A percentile compares a stretch with the other conserved stretches of the same genome.
Conservation (phyloP, 352 stramenopile genomes). For the Phytopythium boreale region DNA sequence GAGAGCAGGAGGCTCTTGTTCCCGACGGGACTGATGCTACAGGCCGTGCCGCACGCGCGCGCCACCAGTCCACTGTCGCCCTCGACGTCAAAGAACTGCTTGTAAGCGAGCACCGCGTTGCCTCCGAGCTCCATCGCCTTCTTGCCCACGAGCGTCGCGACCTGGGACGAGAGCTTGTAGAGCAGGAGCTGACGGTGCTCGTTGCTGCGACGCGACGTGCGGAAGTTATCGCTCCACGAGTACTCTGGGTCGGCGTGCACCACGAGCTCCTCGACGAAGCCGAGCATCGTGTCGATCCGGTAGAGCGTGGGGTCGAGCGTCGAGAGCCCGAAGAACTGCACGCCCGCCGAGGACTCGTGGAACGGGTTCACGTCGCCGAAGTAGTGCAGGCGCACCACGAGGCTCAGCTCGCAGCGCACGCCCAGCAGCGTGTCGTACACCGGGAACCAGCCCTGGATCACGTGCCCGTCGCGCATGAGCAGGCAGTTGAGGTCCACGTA, state of each 20-base stretch:
- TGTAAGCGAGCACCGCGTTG: constrained; percentile 98
- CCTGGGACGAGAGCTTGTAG: constrained; percentile 92
- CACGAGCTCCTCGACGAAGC: constrained; percentile 95
- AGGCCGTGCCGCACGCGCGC: constrained; percentile 94
- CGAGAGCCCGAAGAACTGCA: constrained; percentile 97
- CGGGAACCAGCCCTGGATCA: constrained; percentile 97
- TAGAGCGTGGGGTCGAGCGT: constrained; percentile 90
- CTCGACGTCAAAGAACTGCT: constrained; percentile 99
- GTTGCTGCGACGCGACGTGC: constrained; percentile 91
- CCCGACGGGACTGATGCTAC: constrained; percentile 68
- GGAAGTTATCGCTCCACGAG: constrained; percentile 96
- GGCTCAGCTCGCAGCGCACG: constrained; percentile 93
- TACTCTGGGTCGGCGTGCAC: constrained; percentile 98
- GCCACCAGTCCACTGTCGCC: constrained; percentile 97
- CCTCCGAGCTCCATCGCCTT: constrained; percentile 96
- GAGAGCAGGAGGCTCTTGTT: constrained; percentile 31
- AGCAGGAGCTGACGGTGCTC: constrained; percentile 95
- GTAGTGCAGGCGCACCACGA: constrained; percentile 96
- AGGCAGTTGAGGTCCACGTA: constrained; percentile 98
- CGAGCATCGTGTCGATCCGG: constrained; percentile 87
- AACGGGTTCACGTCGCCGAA: constrained; percentile 98
- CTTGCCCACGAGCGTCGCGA: constrained; percentile 89
- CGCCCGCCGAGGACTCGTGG: constrained; percentile 95
- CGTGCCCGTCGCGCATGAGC: constrained; percentile 90
- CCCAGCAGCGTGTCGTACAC: constrained; percentile 97